phyloP scores from a whole-genome alignment of 176 grass and related monocot genomes.

The Phoenix dactylifera region DNA sequence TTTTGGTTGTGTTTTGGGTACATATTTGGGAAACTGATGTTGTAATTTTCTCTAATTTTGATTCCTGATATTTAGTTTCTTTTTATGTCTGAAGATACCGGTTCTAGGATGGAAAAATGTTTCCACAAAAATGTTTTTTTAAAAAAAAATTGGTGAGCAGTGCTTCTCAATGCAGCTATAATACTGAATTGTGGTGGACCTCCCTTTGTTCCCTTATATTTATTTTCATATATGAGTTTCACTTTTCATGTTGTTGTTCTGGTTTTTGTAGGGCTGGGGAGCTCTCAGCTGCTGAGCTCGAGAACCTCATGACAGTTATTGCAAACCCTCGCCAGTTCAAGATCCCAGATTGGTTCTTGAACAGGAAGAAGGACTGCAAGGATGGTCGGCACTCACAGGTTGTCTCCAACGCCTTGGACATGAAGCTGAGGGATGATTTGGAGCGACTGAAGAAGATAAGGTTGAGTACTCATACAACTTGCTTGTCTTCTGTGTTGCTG shows the following conservation, averaged over 20 bases:
- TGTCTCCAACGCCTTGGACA: slow-evolving; percentile 14
- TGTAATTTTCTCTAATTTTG: too few species aligned
- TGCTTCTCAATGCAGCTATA: too few species aligned
- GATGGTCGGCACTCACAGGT: slow-evolving; percentile 15
- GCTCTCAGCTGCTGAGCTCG: neutral
- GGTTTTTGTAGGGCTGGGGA: slow-evolving; percentile 1
- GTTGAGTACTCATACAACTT: neutral
- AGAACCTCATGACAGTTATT: slow-evolving; percentile 12
- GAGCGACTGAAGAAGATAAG: slow-evolving; percentile 18
- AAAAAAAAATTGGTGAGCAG: too few species aligned
- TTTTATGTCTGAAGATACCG: too few species aligned
- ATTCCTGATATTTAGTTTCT: too few species aligned
- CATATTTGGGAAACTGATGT: too few species aligned
- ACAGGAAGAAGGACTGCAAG: slow-evolving; percentile 18
- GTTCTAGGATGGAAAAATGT: too few species aligned
- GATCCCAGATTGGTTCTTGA: slow-evolving; percentile 14
- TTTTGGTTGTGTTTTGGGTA: too few species aligned
- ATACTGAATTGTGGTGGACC: too few species aligned
- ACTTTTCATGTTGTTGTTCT: neutral
- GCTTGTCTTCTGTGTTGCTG: too few species aligned
- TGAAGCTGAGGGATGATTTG: slow-evolving; percentile 15
- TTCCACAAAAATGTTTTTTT: too few species aligned
- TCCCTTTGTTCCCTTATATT: too few species aligned
- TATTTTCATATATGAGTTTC: neutral
- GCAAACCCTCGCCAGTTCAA: slow-evolving; percentile 15